Base-by-base conservation (phyloP, 2,329 filamentous ascomycete species). In the Aureobasidium vineae region DNA sequence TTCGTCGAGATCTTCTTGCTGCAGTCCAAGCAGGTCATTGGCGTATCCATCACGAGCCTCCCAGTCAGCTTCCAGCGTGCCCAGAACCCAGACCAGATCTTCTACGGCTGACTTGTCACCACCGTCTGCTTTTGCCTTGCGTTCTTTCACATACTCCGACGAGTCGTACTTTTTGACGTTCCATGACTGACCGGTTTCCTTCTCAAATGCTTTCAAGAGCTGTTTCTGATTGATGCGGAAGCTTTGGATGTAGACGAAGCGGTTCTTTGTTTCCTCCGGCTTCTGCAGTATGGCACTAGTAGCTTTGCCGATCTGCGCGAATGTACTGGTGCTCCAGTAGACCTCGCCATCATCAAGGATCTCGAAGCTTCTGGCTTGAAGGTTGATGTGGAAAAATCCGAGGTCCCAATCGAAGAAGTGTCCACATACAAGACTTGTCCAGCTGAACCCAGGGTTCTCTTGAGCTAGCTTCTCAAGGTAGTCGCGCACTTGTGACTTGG, bases 341-440 rank as follows among this genome's bases (percentile, higher is more conserved):
- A 80, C 79, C 43, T 84, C 77, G 4, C 87, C 86, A 0, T 80
- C 81, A 73, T 89, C 86, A 70, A 83, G 81, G 41, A 89, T 79
- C 0, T 77, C 83, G 1, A 82, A 84, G 0, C 78, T 84, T 68
- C 82, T 83, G 38, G 77, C 76, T 11, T 77, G 69, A 49, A 83
- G 72, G 67, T 85, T 79, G 68, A 87, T 80, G 43, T 84, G 84
- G 1, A 86, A 72, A 68, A 85, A 81, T 1, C 81, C 81, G 45
- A 88, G 76, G 16, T 81, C 81, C 84, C 82, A 85, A 71, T 89
- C 87, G 72, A 89, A 87, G 74, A 89, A 86, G 2, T 83, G 76
- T 0, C 86, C 85, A 10, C 78, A 83, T 3, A 85, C 81, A 16
- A 90, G 73, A 2, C 79, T 83, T 1, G 85, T 88, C 86, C 87